Evolutionary conservation across 2,329 filamentous ascomycete genomes (phyloP).

Genomic region (Trichocomaceae sp.): DNA sequence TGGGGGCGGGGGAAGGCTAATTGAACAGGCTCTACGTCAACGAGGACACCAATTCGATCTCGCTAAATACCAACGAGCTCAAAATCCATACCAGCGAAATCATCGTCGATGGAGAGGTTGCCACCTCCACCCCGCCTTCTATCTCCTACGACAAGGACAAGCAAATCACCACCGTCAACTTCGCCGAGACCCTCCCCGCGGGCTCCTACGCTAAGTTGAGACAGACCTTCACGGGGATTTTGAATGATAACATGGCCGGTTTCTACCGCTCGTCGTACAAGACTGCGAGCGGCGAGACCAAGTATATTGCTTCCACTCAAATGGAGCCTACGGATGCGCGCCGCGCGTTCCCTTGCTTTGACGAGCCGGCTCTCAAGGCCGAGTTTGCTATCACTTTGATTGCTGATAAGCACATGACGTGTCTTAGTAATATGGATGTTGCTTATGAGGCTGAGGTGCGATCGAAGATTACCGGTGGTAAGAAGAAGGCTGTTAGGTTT

Average conservation of each 20-base stretch:
- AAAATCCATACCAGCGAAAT: slow-evolving; percentile 71
- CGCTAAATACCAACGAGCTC: slow-evolving; percentile 81
- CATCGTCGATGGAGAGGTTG: slow-evolving; percentile 48
- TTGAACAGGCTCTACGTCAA: slow-evolving; percentile 67
- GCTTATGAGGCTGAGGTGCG: slow-evolving; percentile 67
- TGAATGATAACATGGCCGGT: slow-evolving; percentile 95
- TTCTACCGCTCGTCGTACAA: slow-evolving; percentile 97
- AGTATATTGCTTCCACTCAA: slow-evolving; percentile 82
- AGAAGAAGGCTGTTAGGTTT: slow-evolving; percentile 84
- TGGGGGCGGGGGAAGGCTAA: too few relatives aligned
- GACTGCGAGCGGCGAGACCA: slow-evolving; percentile 67
- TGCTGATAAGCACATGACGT: slow-evolving; percentile 83
- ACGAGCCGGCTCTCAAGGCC: slow-evolving; percentile 90
- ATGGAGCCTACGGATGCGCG: slow-evolving; percentile 95
- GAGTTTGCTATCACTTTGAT: slow-evolving; percentile 86
- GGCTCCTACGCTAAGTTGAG: slow-evolving; percentile 72
- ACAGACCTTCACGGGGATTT: slow-evolving; percentile 67
- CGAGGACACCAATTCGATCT: slow-evolving; percentile 76
- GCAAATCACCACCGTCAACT: slow-evolving; percentile 75
- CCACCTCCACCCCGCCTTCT: slow-evolving; percentile 58
- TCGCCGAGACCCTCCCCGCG: slow-evolving; percentile 64
- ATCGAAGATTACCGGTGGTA: slow-evolving; percentile 54
- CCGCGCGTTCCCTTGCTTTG: slow-evolving; percentile 90
- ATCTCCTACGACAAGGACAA: slow-evolving; percentile 69
- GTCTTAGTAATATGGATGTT: slow-evolving; percentile 95